Evolutionary conservation across 2,329 filamentous ascomycete genomes (phyloP).

Genomic region (Ceratocystis variospora): DNA sequence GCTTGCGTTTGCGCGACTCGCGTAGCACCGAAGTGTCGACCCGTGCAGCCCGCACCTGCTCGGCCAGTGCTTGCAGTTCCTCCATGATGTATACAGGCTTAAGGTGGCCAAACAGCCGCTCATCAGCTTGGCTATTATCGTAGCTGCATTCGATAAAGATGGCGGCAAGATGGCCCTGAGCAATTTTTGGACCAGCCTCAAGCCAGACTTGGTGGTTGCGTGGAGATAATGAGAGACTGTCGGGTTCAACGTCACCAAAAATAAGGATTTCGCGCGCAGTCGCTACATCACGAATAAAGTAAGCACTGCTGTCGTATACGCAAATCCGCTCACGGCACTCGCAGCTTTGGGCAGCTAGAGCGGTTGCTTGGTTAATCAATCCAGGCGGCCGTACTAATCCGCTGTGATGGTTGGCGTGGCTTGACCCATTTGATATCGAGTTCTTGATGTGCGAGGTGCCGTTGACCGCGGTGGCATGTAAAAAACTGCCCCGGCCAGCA

Average conservation of each 20-base stretch:
- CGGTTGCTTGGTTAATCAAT: conserved; percentile 17
- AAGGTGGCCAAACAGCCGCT: conserved; percentile 75
- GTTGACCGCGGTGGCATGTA: conserved; percentile 20
- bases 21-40: conserved; percentile 21
- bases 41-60: conserved; percentile 48
- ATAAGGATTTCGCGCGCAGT: conserved; percentile 71
- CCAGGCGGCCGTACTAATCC: conserved; percentile 8
- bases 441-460: conserved; percentile 10
- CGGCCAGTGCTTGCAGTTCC: conserved; percentile 60
- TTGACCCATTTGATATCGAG: conserved; percentile 13
- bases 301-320: conserved; percentile 79
- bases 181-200: conserved; percentile 77
- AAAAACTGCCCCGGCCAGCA: conserved; percentile 25
- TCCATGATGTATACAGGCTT: conserved; percentile 69
- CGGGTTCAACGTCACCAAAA: conserved; percentile 91
- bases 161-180: conserved; percentile 53
- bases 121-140: conserved; percentile 63
- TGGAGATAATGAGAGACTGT: conserved; percentile 67
- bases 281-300: conserved; percentile 68
- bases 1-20: conserved; percentile 50
- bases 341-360: conserved; percentile 19
- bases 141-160: conserved; percentile 97
- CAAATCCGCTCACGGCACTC: conserved; percentile 40
- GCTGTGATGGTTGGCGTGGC: conserved; percentile 13
- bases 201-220: conserved; percentile 75